Percentiles rank a stretch among this genome's conserved stretches.
phyloP scores from a whole-genome alignment of 2,329 filamentous ascomycete species.

The Fulvia fulva region DNA sequence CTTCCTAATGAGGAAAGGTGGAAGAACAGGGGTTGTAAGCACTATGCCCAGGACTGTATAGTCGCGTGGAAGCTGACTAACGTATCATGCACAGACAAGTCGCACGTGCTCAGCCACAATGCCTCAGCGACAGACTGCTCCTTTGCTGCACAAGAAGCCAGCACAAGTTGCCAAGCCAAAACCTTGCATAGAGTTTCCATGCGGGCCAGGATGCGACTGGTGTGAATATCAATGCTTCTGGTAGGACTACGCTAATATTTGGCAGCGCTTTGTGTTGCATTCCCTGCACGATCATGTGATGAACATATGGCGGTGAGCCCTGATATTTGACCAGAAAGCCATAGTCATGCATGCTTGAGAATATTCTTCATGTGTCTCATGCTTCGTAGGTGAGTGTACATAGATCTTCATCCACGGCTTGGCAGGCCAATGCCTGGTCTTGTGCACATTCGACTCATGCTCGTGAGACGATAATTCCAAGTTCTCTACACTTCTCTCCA shows the following conservation, averaged over 20 bases:
- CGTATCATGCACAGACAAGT: not conserved
- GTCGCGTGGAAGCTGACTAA: not conserved
- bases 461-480: not conserved
- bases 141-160: slow-evolving; percentile 14
- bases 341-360: not conserved
- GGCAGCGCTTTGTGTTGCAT: slow-evolving; percentile 27
- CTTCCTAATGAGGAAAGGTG: too few species aligned
- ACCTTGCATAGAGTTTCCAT: slow-evolving; percentile 26
- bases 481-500: slow-evolving; percentile 27
- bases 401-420: not conserved
- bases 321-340: not conserved
- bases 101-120: not conserved
- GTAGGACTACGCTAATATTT: slow-evolving; percentile 3
- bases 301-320: not conserved
- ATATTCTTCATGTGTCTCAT: not conserved
- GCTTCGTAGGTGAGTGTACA: not conserved
- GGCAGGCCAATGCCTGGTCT: not conserved
- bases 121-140: not conserved
- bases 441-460: not conserved
- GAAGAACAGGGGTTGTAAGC: too few species aligned
- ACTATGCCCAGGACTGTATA: not conserved
- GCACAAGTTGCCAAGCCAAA: slow-evolving; percentile 19
- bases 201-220: slow-evolving; percentile 23
- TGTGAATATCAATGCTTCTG: slow-evolving; percentile 2
- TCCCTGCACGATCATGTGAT: slow-evolving; percentile 25